Percentiles rank a stretch among this genome's conserved stretches.
These are phyloP conservation scores for Fonsecaea monophora DNA, from an alignment of 2,329 filamentous ascomycete species.

Conservation along the genomic window DNA sequence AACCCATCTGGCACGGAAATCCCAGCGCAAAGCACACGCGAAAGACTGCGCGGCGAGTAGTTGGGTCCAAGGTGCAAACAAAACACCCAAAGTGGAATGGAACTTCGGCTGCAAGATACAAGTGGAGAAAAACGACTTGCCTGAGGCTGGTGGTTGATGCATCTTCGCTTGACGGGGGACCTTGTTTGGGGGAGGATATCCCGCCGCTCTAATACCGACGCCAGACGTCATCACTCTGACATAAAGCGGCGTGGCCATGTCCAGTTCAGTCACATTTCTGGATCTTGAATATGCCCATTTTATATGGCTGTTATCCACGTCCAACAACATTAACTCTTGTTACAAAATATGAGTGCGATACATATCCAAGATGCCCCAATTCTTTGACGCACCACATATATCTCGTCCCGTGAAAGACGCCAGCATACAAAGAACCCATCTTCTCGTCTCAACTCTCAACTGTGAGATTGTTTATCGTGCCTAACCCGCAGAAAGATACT, in stretches of 20 bases:
- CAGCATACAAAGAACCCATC: neutral
- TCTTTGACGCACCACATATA: neutral
- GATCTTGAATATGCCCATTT: neutral
- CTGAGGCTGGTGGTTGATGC: slow-evolving; percentile 10
- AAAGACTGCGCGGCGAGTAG: neutral
- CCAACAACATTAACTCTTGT: neutral
- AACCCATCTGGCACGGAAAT: slow-evolving; percentile 3
- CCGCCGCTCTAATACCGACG: neutral
- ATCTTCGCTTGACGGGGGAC: neutral
- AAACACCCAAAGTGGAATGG: slow-evolving; percentile 29
- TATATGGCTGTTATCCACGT: neutral
- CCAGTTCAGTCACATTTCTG: neutral
- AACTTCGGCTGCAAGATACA: slow-evolving; percentile 16
- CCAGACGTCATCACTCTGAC: no score
- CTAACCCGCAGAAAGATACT: slow-evolving; percentile 32
- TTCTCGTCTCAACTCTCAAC: no score
- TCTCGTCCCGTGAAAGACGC: no score
- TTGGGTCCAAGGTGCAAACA: slow-evolving; percentile 24
- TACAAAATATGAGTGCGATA: neutral
- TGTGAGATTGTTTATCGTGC: no score
- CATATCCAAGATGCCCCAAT: neutral
- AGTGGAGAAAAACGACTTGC: slow-evolving; percentile 2
- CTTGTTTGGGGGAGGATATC: neutral
- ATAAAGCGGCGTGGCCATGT: neutral
- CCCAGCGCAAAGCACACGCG: neutral